Base-by-base conservation (phyloP, 2,329 filamentous ascomycete species). In the Cladosporium sp. region DNA sequence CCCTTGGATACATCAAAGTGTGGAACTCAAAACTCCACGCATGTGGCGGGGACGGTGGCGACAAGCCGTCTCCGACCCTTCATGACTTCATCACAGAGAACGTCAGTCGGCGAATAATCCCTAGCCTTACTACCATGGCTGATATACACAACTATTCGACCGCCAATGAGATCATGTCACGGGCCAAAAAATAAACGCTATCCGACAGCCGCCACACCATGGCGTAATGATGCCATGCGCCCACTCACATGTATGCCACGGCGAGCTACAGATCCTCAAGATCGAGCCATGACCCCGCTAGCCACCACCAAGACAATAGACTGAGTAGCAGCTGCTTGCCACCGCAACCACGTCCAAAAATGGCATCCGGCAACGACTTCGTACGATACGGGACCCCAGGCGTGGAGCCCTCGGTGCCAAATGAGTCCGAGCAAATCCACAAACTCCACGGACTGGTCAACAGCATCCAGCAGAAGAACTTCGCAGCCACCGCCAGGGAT, bases 401-500 rank as follows among this genome's bases (percentile, higher is more conserved):
- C 5, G 50, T 56, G 22, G 52, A 53, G 29, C 42, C 44, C 13
- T 3, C 12, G 7, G 27, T 53, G 7, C 13, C 49, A 17, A 54
- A 58, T 38, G 58, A 60, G 39, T 27, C 52, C 18, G 53, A 43
- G 17, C 47, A 55, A 37, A 54, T 52, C 36, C 24, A 56, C 17
- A 38, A 45, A 22, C 49, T 58, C 5, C 34, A 49, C 11, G 45
- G 51, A 11, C 42, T 55, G 43, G 51, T 57, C 27, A 55, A 54
- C 37, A 41, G 49, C 19, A 51, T 58, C 27, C 58, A 56, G 24
- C 42, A 57, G 43, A 50, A 50, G 42, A 59, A 58, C 47, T 58
- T 59, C 39, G 42, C 50, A 52, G 52, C 9, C 58, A 60, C 41
- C 54, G 57, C 11, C 55, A 58, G 27, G 53, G 52, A 37, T 55